Base-by-base conservation (phyloP, 768 basidiomycete genomes). In the Suillus sp. region DNA sequence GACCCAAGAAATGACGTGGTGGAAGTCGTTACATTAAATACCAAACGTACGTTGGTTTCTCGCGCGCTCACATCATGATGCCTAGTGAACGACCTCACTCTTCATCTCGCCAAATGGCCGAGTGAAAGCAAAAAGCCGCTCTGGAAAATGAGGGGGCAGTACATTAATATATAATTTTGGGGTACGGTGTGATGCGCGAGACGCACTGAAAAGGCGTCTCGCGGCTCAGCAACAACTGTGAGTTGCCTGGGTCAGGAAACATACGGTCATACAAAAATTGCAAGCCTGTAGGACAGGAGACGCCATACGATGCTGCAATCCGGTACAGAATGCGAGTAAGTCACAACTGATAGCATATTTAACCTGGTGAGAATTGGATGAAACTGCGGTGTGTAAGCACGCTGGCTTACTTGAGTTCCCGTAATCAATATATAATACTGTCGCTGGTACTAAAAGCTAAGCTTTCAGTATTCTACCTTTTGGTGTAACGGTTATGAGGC, bases 111-210 rank as follows among this genome's bases (percentile, higher is more conserved):
- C 92, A 67, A 86, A 95, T n/a, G 85, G 88, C 25, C 81, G 76
- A 38, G 89, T 83, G 60, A 95, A 85, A 34, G 84, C 84, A 68
- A 87, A 87, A 45, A 95, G 80, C 65, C 92, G 91, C 69, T 93
- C 92, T 0, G 91, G 87, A 69, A 85, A 93, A 75, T 92, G 86
- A 6, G 92, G 89, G 3, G 91, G 92, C 18, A 95, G 83, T 14
- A 92, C 92, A 69, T 94, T 94, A 77, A 94, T 93, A 72, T 94
- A 94, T 0, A 94, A 89, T 68, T 94, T 94, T 0, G 92, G 90
- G 1, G 90, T 86, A 27, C 68, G 70, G 47, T 70, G 64, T 54
- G 68, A 68, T 14, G 53, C 32, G 10, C 38, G 56, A 37, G 59
- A 59, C 8, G 43, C 62, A 20, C 63, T 14, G 70, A 3, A 62